Base-by-base conservation (phyloP, 352 stramenopile genomes). In the Phytophthora capsici region DNA sequence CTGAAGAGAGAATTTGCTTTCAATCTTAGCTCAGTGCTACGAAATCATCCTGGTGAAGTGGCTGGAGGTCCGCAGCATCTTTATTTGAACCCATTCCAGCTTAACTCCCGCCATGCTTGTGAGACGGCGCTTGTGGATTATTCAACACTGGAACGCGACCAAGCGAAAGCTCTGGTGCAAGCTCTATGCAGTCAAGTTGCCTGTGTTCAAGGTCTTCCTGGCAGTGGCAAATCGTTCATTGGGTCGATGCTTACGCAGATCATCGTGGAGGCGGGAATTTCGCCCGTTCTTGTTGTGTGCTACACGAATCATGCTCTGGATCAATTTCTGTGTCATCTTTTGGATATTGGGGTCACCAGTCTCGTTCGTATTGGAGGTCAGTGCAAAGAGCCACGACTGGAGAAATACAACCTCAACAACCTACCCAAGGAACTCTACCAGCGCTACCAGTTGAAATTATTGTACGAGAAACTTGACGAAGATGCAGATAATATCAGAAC, bases 271-370 rank as follows among this genome's bases (percentile, higher is more conserved):
- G 69, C 69, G 8, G 60, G 73, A 5, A 48, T 81, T 5, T 69
- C 63, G 13, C 78, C 78, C 4, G 89, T 97, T 43, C 64, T 97
- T 5, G 82, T 83, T 53, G 85, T 97, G 8, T 97, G 90, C 73
- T 96, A 94, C 66, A 97, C 90, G 13, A 97, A 97, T 71, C 89
- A 97, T 61, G 88, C 90, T 12, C 77, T 97, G 41, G 89, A 96
- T 73, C 89, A 96, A 67, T 96, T 97, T 63, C 67, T 97, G n/a
- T 87, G 90, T 46, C 80, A 93, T 46, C 65, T 97, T 30, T 26
- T 96, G 7, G 71, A 86, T 47, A 61, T 71, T 34, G 64, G 73
- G 1, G 70, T 90, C 13, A 71, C 63, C 4, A 71, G 56, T 25
- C 80, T 95, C 38, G 86, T 96, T 19, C 83, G 90, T 32, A 77